These are phyloP conservation scores for Hanseniaspora mollemarum DNA, from an alignment of 805 yeast species.

Conservation along the genomic window DNA sequence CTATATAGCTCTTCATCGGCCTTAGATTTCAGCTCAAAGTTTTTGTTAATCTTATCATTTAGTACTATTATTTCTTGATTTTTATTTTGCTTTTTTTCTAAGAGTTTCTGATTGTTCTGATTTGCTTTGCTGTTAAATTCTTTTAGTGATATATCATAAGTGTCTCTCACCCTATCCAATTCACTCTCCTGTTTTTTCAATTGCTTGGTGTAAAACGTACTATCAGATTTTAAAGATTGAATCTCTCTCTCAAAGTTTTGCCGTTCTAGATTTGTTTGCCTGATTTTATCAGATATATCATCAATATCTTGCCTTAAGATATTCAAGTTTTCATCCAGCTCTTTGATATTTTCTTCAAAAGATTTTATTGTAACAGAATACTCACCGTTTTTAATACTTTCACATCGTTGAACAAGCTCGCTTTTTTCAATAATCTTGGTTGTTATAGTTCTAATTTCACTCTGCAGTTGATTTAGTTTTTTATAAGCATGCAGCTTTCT, in stretches of 20 bases:
- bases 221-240: not conserved
- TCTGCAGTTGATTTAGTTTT: not conserved
- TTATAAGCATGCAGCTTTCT: not conserved
- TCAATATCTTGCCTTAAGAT: not conserved
- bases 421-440: not conserved
- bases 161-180: constrained; percentile 17
- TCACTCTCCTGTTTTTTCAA: not conserved
- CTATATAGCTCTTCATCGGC: constrained; percentile 22
- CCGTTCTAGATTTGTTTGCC: not conserved
- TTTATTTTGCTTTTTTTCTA: constrained; percentile 21
- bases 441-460: not conserved
- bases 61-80: constrained; percentile 22
- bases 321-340: not conserved
- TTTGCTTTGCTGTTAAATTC: constrained; percentile 18
- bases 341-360: not conserved
- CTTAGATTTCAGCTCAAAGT: constrained; percentile 20
- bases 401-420: not conserved
- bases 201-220: not conserved
- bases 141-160: constrained; percentile 19
- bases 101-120: constrained; percentile 25
- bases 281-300: not conserved
- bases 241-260: not conserved
- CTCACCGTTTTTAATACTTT: not conserved
- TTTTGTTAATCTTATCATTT: constrained; percentile 19
- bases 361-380: not conserved